A percentile compares a stretch with the other conserved stretches of the same genome.
phyloP scores from a whole-genome alignment of 208 protist species.

The Angomonas deanei region DNA sequence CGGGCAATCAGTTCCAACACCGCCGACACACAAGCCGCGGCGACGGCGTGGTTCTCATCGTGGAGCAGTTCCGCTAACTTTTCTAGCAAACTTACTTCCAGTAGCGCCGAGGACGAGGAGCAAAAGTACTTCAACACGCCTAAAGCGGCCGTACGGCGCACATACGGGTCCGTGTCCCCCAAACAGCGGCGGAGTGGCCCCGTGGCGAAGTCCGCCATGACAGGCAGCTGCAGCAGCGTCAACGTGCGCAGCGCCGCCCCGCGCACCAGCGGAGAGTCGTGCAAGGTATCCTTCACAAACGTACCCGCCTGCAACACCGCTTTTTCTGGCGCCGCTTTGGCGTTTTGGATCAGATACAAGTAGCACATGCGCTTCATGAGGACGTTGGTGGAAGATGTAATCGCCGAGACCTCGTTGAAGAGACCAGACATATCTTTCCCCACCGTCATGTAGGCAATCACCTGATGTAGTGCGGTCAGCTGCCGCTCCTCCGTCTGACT shows the following conservation, averaged over 20 bases:
- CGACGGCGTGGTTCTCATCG: conserved; percentile 96
- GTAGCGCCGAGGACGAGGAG: conserved; percentile 84
- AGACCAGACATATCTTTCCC: conserved; percentile 96
- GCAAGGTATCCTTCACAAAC: conserved; percentile 93
- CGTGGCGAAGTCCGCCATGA: conserved; percentile 96
- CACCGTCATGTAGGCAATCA: conserved; percentile 98
- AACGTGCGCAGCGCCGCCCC: conserved; percentile 98
- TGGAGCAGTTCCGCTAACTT: conserved; percentile 87
- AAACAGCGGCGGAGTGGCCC: conserved; percentile 92
- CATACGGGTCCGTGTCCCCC: conserved; percentile 96
- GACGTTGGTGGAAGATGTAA: conserved; percentile 93
- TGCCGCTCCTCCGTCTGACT: conserved; percentile 85
- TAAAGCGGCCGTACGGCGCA: conserved; percentile 97
- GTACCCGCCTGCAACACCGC: conserved; percentile 97
- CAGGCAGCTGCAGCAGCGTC: conserved; percentile 96
- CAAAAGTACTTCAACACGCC: conserved; percentile 97
- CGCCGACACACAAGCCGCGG: conserved; percentile 94
- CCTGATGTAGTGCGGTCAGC: conserved; percentile 95
- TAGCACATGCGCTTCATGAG: conserved; percentile 99
- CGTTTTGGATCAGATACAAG: conserved; percentile 98
- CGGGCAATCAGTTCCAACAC: conserved; percentile 65
- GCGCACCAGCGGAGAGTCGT: conserved; percentile 95
- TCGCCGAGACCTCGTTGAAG: conserved; percentile 94
- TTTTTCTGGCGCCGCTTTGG: conserved; percentile 94
- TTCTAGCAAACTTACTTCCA: conserved; percentile 87